A percentile compares a stretch with the other conserved stretches of the same genome.
phyloP scores from a whole-genome alignment of 2,329 filamentous ascomycete species.

The Penicillium crustosum region DNA sequence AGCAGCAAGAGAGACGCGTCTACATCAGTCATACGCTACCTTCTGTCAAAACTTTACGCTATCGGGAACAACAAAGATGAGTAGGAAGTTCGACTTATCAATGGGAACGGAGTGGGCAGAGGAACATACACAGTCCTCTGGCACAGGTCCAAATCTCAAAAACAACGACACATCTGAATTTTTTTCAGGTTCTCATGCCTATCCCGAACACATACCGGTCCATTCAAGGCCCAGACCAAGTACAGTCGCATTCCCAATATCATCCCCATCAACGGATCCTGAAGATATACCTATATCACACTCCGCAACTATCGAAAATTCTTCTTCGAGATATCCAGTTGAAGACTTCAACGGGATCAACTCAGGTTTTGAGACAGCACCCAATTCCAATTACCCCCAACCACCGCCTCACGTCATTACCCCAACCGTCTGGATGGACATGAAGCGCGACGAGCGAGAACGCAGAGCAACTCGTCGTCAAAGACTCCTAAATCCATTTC shows the following conservation, averaged over 20 bases:
- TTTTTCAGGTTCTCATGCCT: neutral
- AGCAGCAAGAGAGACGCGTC: slow-evolving; percentile 4
- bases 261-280: neutral
- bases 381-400: neutral
- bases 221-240: neutral
- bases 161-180: neutral
- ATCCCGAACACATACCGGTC: neutral
- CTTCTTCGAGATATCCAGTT: neutral
- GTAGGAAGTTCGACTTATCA: slow-evolving; percentile 9
- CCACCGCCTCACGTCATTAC: slow-evolving; percentile 8
- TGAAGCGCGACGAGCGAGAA: neutral
- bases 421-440: slow-evolving; percentile 6
- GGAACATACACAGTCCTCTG: neutral
- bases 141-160: neutral
- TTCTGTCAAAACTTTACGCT: slow-evolving; percentile 18
- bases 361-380: neutral
- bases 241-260: neutral
- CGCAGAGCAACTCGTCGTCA: slow-evolving; percentile 5
- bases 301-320: neutral
- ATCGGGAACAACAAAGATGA: slow-evolving; percentile 6
- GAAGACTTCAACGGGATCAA: neutral
- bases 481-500: neutral
- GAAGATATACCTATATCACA: neutral
- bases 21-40: slow-evolving; percentile 13
- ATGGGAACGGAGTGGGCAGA: slow-evolving; percentile 3